Conservation (phyloP, 129 eudicot species). For the Silybum marianum region DNA sequence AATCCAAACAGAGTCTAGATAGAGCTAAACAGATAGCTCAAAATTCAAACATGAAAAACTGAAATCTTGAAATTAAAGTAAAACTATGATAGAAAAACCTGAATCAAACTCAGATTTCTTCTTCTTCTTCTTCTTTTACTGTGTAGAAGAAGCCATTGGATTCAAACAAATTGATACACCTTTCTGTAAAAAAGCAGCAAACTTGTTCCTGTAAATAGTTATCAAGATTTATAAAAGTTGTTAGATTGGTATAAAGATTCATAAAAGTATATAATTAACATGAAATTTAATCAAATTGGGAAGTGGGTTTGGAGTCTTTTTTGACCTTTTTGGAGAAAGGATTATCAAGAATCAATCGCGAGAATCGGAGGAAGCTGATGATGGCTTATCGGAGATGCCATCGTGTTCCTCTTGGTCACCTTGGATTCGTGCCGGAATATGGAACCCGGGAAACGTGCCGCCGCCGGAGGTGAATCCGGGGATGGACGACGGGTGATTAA, state of each 20-base stretch:
- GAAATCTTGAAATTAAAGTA: slow-evolving; percentile 24
- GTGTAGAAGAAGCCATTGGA: slow-evolving; percentile 45
- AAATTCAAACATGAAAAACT: slow-evolving; percentile 27
- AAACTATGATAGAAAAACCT: slow-evolving; percentile 49
- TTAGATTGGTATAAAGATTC: not conserved
- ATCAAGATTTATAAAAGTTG: not conserved
- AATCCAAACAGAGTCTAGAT: slow-evolving; percentile 41
- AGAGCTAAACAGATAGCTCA: slow-evolving; percentile 52
- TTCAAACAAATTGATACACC: slow-evolving; percentile 31
- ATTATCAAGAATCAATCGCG: slow-evolving; percentile 56
- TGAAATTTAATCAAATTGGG: not conserved
- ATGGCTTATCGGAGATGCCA: slow-evolving; percentile 83
- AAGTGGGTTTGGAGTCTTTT: not conserved
- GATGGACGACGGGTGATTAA: slow-evolving; percentile 50
- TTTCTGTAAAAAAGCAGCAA: slow-evolving; percentile 6
- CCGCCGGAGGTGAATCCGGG: slow-evolving; percentile 53
- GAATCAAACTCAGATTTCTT: slow-evolving; percentile 58
- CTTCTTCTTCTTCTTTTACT: slow-evolving; percentile 39
- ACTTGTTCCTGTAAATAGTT: slow-evolving; percentile 26
- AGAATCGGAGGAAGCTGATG: slow-evolving; percentile 95
- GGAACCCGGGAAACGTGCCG: slow-evolving; percentile 63
- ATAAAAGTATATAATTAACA: not conserved
- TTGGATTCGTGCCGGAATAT: slow-evolving; percentile 79
- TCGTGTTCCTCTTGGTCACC: slow-evolving; percentile 96
- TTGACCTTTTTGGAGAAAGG: slow-evolving; percentile 45